These are phyloP conservation scores for Melampsora larici-populina DNA, from an alignment of 1,284 basidiomycete species.

Conservation along the genomic window DNA sequence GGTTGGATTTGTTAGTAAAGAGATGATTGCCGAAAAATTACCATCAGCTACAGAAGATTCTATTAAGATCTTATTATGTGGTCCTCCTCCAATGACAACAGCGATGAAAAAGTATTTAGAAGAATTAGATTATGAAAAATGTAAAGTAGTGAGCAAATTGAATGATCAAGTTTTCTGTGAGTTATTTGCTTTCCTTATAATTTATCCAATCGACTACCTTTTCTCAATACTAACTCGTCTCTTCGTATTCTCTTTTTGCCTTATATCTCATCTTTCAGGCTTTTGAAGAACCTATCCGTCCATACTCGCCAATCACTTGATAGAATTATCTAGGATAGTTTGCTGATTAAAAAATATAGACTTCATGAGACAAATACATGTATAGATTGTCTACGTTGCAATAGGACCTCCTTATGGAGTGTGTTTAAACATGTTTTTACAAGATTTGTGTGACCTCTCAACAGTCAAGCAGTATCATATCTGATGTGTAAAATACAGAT, in stretches of 20 bases:
- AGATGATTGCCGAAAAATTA: constrained; percentile 71
- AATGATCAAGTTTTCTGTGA: constrained; percentile 41
- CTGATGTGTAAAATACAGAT: no score
- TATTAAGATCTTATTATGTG: constrained; percentile 56
- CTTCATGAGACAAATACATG: no score
- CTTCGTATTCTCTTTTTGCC: not conserved
- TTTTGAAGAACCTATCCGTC: no score
- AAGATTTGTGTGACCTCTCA: no score
- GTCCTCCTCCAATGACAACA: constrained; percentile 53
- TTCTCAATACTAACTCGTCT: not conserved
- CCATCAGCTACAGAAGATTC: constrained; percentile 48
- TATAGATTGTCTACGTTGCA: no score
- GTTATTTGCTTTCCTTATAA: not conserved
- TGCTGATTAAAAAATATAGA: no score
- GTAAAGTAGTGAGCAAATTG: constrained; percentile 50
- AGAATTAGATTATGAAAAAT: constrained; percentile 50
- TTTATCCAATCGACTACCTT: not conserved
- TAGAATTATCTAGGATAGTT: no score
- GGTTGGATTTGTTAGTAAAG: constrained; percentile 85
- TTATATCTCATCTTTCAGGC: no score
- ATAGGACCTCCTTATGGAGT: no score
- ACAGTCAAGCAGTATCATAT: no score
- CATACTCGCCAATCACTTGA: no score
- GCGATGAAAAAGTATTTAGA: constrained; percentile 53
- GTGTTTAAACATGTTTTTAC: no score